Evolutionary conservation across 2,329 filamentous ascomycete species (phyloP), one percentile per base, ranked within the genome.

Genomic region (Epichloe typhina): DNA sequence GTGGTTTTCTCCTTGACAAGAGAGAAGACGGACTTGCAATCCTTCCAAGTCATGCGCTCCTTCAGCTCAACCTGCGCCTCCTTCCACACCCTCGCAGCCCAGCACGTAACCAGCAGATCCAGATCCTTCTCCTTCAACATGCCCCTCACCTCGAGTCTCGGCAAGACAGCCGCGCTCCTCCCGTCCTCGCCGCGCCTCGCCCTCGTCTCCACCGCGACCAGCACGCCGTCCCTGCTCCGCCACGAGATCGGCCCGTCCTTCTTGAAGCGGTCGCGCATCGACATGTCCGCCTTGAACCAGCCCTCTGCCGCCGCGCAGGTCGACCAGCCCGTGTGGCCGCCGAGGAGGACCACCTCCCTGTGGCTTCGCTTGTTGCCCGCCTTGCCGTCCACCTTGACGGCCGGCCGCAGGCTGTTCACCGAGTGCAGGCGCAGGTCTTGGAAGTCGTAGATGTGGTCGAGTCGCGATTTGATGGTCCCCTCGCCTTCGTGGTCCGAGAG

Each of bases 381-480:
- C 26, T 57, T 53, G 6, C 61, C 62, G 1, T 51, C 39, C 12
- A 64, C 53, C 2, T 36, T 40, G 1, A 61, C 33, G 4, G 57
- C 59, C 1, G 52, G 50, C 15, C 49, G 52, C n/a, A 50, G 45
- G 39, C 21, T 19, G 31, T 33, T n/a, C n/a, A 39, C 19, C 11
- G 45, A 36, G 39, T 44, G 35, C 36, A 13, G 15, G 26, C 4
- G 36, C 26, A 15, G n/a, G 15, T 50, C n/a, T 4, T 57, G 52
- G 40, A 64, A 56, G 43, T 62, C 60, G 40, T 64, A 64, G 11
- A 64, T 64, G 46, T 64, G 62, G 13, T 63, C 58, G 4, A 56
- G 53, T 2, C 57, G 55, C 4, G 55, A 56, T 13, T 54, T 55
- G 4, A 61, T 31, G 3, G 46, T 54, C 2, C 55, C 53, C 5